These are phyloP conservation scores for Leptosphaerulina australis DNA, from an alignment of 2,329 filamentous ascomycete genomes.

Conservation along the genomic window DNA sequence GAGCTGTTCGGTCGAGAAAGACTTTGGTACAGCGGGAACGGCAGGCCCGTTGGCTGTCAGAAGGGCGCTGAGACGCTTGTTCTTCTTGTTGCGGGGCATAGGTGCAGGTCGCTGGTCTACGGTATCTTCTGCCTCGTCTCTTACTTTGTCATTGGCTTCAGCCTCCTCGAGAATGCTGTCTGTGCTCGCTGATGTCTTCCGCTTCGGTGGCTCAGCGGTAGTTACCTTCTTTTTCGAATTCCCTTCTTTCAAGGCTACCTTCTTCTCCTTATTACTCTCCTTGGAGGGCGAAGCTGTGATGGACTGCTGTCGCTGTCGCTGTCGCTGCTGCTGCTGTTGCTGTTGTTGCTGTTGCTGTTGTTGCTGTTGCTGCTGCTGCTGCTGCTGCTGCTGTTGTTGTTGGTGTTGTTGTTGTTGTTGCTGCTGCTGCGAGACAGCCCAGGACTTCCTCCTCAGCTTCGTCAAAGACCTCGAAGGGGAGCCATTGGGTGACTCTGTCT, in stretches of 20 bases:
- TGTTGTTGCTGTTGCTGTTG: too few species aligned
- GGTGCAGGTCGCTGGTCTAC: constrained; percentile 23
- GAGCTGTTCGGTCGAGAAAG: constrained; percentile 57
- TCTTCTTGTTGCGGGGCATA: constrained; percentile 42
- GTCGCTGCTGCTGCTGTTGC: constrained; percentile 27
- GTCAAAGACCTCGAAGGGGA: constrained; percentile 44
- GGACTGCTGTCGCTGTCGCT: constrained; percentile 2
- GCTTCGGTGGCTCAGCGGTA: constrained; percentile 30
- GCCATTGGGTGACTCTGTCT: constrained; percentile 29
- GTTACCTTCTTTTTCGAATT: constrained; percentile 25
- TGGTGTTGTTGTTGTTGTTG: too few species aligned
- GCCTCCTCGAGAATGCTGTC: constrained; percentile 43
- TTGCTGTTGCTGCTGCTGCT: constrained; percentile 20
- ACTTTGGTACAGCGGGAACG: constrained; percentile 53
- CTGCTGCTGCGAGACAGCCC: constrained; percentile 37
- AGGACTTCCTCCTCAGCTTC: constrained; percentile 47
- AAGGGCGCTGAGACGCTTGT: constrained; percentile 44
- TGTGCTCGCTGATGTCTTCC: constrained; percentile 30
- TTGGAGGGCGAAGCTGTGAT: constrained; percentile 25
- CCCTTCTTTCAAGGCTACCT: constrained; percentile 18
- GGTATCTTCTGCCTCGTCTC: constrained; percentile 25
- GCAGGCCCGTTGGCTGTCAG: constrained; percentile 42
- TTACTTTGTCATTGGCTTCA: constrained; percentile 30
- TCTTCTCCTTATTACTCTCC: constrained; percentile 22
- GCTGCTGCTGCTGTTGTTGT: constrained; percentile 27